Base-by-base conservation (phyloP, 768 basidiomycete genomes). In the Mycena capillaripes region DNA sequence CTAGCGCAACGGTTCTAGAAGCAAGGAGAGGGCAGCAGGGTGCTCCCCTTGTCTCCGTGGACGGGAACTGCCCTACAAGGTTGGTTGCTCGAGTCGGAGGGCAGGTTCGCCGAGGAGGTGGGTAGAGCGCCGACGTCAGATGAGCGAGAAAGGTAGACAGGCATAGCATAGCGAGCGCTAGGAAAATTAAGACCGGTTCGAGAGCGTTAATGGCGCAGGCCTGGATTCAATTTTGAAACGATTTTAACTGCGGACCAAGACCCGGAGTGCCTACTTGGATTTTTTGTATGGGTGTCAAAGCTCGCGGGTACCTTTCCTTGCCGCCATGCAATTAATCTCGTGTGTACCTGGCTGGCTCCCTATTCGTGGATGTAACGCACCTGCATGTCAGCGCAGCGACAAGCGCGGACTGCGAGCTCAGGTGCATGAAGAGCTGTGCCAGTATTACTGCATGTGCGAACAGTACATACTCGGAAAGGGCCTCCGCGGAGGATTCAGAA, bases 51-150 rank as follows among this genome's bases (percentile, higher is more conserved):
- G 19, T 32, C 38, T 38, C 30, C 30, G 29, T n/a, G 30, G 55
- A 56, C 55, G 55, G 14, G 55, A 56, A 56, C 29, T 56, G 55
- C 21, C 30, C 30, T 32, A 21, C 55, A 56, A 56, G 55, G 55
- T 56, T 56, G 55, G 55, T 56, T 56, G 55, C 55, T 56, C 55
- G 55, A 32, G 55, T 56, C 30, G 55, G 52, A 34, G 8, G 19
- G 32, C 23, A 27, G 52, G 2, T 56, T 34, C 16, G 16, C 30
- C 55, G 55, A 56, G 55, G 55, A 56, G 30, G 46, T 23, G 10
- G 34, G 34, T 12, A 36, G n/a, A 36, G 34, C 34, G 34, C 12
- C 12, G 34, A 36, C 21, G n/a, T 50, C 48, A 23, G n/a, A 50
- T 23, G 9, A n/a, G n/a, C n/a, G n/a, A n/a, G n/a, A n/a, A n/a